Conservation (phyloP, 352 stramenopile species). For the Aphanomyces stellatus region DNA sequence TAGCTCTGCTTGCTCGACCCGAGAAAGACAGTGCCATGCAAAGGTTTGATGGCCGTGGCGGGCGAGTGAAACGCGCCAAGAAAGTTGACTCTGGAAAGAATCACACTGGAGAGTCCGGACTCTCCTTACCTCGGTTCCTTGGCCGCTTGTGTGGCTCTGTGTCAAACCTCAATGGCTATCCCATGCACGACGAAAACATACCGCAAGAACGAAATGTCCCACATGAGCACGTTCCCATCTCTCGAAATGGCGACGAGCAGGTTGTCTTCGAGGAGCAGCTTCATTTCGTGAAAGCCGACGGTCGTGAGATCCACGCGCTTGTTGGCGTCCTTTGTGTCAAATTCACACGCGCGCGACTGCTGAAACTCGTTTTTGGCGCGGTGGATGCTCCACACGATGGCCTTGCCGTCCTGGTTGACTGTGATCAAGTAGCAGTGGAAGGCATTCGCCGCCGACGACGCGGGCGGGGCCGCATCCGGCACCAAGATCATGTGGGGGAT, state of each 20-base stretch:
- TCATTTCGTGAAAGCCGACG: conserved; percentile 50
- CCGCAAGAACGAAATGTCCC: conserved; percentile 40
- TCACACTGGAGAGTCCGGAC: conserved; percentile 30
- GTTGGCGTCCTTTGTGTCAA: conserved; percentile 54
- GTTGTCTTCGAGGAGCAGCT: conserved; percentile 50
- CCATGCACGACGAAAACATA: conserved; percentile 18
- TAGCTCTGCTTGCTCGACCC: conserved; percentile 14
- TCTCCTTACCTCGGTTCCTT: conserved; percentile 36
- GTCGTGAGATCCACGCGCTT: conserved; percentile 40
- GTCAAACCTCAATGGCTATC: not conserved
- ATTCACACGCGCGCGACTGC: conserved; percentile 27
- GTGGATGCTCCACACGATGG: conserved; percentile 47
- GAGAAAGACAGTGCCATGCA: conserved; percentile 4
- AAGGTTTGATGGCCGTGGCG: not conserved
- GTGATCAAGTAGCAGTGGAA: conserved; percentile 34
- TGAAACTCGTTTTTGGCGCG: conserved; percentile 29
- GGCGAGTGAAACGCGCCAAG: not conserved
- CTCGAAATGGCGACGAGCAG: conserved; percentile 42
- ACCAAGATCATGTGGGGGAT: conserved; percentile 61
- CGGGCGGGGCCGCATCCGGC: conserved; percentile 25
- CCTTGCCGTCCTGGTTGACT: conserved; percentile 45
- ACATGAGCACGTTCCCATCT: conserved; percentile 63
- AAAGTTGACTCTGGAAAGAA: not conserved
- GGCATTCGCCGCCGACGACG: not conserved
- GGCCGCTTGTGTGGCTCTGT: conserved; percentile 41